phyloP scores from a whole-genome alignment of 495 filamentous ascomycete species.

The Xanthoparmelia taractica region DNA sequence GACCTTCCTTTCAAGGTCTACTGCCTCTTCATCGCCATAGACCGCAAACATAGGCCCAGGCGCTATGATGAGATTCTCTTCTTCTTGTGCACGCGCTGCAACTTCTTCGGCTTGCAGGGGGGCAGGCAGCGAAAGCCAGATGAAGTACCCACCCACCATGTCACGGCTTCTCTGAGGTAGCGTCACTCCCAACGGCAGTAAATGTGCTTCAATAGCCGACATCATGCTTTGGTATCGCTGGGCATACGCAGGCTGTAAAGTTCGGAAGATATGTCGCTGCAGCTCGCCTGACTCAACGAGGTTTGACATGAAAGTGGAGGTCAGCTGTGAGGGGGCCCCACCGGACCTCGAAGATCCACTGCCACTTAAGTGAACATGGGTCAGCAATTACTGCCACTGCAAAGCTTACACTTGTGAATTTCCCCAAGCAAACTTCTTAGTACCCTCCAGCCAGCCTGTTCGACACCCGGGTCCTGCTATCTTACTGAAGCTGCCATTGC shows the following conservation, averaged over 20 bases:
- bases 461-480: conserved; percentile 69
- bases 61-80: conserved; percentile 56
- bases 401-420: conserved; percentile 54
- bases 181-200: conserved; percentile 53
- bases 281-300: conserved; percentile 47
- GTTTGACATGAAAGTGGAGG: conserved; percentile 55
- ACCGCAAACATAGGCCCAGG: conserved; percentile 63
- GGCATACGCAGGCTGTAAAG: conserved; percentile 47
- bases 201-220: conserved; percentile 44
- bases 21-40: conserved; percentile 42
- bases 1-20: conserved; percentile 47
- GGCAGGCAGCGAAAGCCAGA: conserved; percentile 62
- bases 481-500: conserved; percentile 82
- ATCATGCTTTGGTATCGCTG: conserved; percentile 48
- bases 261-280: conserved; percentile 42
- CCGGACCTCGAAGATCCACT: conserved; percentile 65
- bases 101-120: conserved; percentile 47
- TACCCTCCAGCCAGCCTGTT: conserved; percentile 76
- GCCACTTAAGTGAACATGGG: conserved; percentile 6
- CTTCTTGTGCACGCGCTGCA: conserved; percentile 41
- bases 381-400: background rate
- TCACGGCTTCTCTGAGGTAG: conserved; percentile 33
- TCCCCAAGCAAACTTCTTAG: conserved; percentile 57
- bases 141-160: conserved; percentile 64
- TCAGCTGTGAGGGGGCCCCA: conserved; percentile 66